Base-by-base conservation (phyloP, 2,329 filamentous ascomycete species). In the Hypoxylon sp. region DNA sequence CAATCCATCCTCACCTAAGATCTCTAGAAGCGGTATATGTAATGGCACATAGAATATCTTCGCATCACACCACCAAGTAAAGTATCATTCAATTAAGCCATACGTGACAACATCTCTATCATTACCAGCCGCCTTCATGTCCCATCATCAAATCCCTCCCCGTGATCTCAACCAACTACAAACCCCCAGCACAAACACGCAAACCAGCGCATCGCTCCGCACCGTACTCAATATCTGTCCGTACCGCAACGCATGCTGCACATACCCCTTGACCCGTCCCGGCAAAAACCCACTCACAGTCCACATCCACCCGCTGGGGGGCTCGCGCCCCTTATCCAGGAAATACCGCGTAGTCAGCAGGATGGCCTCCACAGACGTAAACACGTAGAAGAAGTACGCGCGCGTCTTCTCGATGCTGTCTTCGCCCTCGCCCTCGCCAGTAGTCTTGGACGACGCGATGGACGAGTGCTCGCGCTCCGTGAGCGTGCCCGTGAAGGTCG, bases 281-380 rank as follows among this genome's bases (percentile, higher is more conserved):
- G 92, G 92, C 70, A 95, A 76, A 73, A 93, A 88, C 4, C 87
- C 85, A 3, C 86, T 83, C 43, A 90, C 80, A 23, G 85, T 91
- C 68, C 89, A 89, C 67, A 93, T 72, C 63, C 92, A 85, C 2
- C 91, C 91, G 25, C 82, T 80, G 2, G 86, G 87, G 66, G 87
- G 86, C 49, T 86, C 77, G 41, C 82, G 78, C 23, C 86, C 86
- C 72, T 87, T 88, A 73, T 93, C 91, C 56, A 93, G 75, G 72
- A 93, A 89, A 77, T 91, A 92, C 23, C 92, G 84, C 30, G 87
- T 89, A 1, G 89, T 91, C 70, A 95, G 87, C 69, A 95, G 82
- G 58, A 93, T 77, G 10, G 93, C 85, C 81, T 96, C 92, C 32
- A 88, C 90, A 0, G 92, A 93, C 5, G 91, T 90, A 76, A 95